Evolutionary conservation across 2,329 filamentous ascomycete species (phyloP), one percentile per base, ranked within the genome.

Genomic region (Talaromyces albobiverticillius): DNA sequence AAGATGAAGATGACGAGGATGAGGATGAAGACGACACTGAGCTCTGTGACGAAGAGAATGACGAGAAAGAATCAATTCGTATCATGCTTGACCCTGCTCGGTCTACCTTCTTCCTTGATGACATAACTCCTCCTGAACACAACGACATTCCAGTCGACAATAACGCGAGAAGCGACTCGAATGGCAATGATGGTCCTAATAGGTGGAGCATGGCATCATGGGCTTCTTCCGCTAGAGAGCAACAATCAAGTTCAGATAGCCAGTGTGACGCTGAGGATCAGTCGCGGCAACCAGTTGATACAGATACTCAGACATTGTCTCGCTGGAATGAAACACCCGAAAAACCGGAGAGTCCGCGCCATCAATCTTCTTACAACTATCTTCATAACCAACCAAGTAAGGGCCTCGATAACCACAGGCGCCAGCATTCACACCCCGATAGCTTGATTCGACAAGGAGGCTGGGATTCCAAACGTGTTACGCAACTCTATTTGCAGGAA

Each of bases 401-500:
- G 58, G 77, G 57, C 66, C 74, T 72, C 31, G 75, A 70, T 22
- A 71, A 56, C 54, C 68, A 65, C 46, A 63, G 54, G 47, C 58
- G 43, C 51, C 64, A 73, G 29, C 74, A 75, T 49, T 71, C 75
- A 49, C 64, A 70, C 46, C 64, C 67, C 4, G 71, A 76, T 54
- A 76, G 77, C 49, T 65, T 83, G 51, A 79, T 77, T n/a, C 76
- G 77, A 58, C 73, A 79, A 55, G 76, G 76, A 7, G 74, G 76
- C 31, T 83, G 79, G 76, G 78, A 80, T 49, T 78, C 79, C 1
- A 79, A 77, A 53, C 78, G 79, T 54, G 77, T 79, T 2, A 80
- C 78, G 3, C 78, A 80, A 56, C 72, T 80, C n/a, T 83, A 81
- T 62, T 65, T 83, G 4, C 75, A 80, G 54, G 72, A 80, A 56